A percentile compares a stretch with the other conserved stretches of the same genome.
These are phyloP conservation scores for Colletotrichum scovillei DNA, from an alignment of 2,329 filamentous ascomycete genomes.

Conservation along the genomic window DNA sequence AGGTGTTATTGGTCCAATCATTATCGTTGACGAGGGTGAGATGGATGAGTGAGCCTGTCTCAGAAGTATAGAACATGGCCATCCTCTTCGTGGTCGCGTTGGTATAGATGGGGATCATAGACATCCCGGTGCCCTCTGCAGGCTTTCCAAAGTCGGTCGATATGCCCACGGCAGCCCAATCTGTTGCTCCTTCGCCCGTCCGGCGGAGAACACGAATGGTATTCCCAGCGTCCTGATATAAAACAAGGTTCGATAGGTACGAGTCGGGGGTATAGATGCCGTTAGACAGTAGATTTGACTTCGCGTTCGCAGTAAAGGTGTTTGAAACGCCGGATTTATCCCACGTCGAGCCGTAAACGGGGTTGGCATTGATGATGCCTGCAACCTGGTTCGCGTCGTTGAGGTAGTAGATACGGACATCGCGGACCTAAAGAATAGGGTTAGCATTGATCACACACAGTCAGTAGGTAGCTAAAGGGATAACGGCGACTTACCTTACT, in stretches of 20 bases:
- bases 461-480: not conserved
- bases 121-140: slow-evolving; percentile 12
- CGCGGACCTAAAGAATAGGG: slow-evolving; percentile 1
- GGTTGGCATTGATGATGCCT: slow-evolving; percentile 23
- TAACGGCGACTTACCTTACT: not conserved
- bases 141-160: slow-evolving; percentile 26
- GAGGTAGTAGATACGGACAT: slow-evolving; percentile 30
- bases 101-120: slow-evolving; percentile 26
- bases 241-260: slow-evolving; percentile 23
- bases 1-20: slow-evolving; percentile 13
- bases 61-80: slow-evolving; percentile 25
- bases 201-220: slow-evolving; percentile 20
- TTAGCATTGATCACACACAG: not conserved
- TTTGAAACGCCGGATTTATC: slow-evolving; percentile 28
- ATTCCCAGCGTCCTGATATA: slow-evolving; percentile 29
- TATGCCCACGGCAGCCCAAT: slow-evolving; percentile 21
- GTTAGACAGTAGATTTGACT: slow-evolving; percentile 27
- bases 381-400: slow-evolving; percentile 24
- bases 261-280: slow-evolving; percentile 24
- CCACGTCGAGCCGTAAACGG: slow-evolving; percentile 16
- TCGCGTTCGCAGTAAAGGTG: slow-evolving; percentile 12
- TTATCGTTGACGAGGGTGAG: slow-evolving; percentile 15
- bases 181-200: slow-evolving; percentile 7
- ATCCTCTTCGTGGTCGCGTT: slow-evolving; percentile 5
- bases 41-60: slow-evolving; percentile 8